A percentile compares a stretch with the other conserved stretches of the same genome.
phyloP scores from a whole-genome alignment of 805 yeast species.

The Brettanomyces anomalus region DNA sequence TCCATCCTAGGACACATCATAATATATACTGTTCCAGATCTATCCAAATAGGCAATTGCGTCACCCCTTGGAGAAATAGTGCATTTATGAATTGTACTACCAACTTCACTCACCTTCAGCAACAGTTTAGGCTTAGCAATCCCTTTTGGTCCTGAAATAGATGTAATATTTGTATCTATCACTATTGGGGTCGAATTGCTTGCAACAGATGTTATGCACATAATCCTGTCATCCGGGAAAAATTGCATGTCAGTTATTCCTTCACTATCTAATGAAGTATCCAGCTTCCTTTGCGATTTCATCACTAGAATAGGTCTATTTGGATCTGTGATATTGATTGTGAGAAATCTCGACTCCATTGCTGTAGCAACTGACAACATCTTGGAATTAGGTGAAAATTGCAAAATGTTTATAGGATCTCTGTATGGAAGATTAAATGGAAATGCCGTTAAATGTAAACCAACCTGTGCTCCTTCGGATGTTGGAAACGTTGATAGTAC shows the following conservation, averaged over 20 bases:
- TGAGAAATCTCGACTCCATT: constrained; percentile 70
- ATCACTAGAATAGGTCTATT: constrained; percentile 57
- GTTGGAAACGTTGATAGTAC: background rate
- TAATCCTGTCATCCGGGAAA: constrained; percentile 53
- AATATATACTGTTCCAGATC: constrained; percentile 67
- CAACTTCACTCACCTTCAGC: constrained; percentile 67
- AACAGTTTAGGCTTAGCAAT: constrained; percentile 53
- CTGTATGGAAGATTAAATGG: constrained; percentile 69
- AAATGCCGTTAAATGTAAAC: constrained; percentile 14
- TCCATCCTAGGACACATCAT: constrained; percentile 52
- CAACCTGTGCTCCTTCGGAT: background rate
- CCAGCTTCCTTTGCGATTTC: constrained; percentile 57
- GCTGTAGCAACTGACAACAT: constrained; percentile 70
- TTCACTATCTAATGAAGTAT: constrained; percentile 67
- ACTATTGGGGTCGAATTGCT: constrained; percentile 59
- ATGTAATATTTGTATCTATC: constrained; percentile 52
- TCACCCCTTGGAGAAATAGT: constrained; percentile 82
- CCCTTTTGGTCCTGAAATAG: constrained; percentile 28
- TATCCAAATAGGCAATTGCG: constrained; percentile 71
- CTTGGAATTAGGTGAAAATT: constrained; percentile 63
- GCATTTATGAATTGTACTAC: constrained; percentile 65
- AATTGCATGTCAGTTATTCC: constrained; percentile 80
- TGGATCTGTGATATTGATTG: constrained; percentile 57
- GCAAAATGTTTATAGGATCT: constrained; percentile 71
- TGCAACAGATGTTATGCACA: constrained; percentile 49